phyloP scores from a whole-genome alignment of 2,329 filamentous ascomycete genomes.

The Epichloe hybrida region DNA sequence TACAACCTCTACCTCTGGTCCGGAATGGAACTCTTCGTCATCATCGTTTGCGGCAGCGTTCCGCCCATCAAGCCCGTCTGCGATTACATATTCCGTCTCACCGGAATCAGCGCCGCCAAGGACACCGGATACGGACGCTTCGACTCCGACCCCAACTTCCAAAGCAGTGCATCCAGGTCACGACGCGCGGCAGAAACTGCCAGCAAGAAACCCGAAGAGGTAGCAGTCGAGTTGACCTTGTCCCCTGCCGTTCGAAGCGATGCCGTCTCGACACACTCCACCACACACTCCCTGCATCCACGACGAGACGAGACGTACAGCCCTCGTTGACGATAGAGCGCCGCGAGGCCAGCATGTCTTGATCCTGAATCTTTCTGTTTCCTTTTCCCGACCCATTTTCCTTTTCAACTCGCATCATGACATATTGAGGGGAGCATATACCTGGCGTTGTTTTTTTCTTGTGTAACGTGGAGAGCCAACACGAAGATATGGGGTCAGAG shows the following conservation, averaged over 20 bases:
- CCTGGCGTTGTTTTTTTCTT: background rate
- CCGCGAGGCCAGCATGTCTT: background rate
- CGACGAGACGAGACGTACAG: background rate
- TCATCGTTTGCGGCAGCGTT: slow-evolving; percentile 5
- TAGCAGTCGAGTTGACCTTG: background rate
- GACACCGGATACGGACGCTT: background rate
- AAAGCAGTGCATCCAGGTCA: background rate
- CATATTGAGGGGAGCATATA: background rate
- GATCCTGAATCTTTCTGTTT: background rate
- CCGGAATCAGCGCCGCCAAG: background rate
- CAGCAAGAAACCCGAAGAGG: background rate
- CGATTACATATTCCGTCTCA: background rate
- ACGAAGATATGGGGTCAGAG: background rate
- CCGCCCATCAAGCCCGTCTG: slow-evolving; percentile 5
- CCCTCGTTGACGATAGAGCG: background rate
- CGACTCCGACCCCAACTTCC: background rate
- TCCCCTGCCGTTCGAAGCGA: background rate
- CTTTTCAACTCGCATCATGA: background rate
- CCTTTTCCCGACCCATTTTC: background rate
- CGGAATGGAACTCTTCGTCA: slow-evolving; percentile 3
- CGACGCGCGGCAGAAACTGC: background rate
- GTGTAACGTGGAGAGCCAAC: background rate
- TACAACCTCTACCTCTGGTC: slow-evolving; percentile 4
- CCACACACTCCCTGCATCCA: background rate
- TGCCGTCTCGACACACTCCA: background rate